A percentile compares a stretch with the other conserved stretches of the same genome.
Evolutionary conservation across 192 early-diverging fungal genomes (phyloP).

Genomic region (Entomortierella chlamydospora): DNA sequence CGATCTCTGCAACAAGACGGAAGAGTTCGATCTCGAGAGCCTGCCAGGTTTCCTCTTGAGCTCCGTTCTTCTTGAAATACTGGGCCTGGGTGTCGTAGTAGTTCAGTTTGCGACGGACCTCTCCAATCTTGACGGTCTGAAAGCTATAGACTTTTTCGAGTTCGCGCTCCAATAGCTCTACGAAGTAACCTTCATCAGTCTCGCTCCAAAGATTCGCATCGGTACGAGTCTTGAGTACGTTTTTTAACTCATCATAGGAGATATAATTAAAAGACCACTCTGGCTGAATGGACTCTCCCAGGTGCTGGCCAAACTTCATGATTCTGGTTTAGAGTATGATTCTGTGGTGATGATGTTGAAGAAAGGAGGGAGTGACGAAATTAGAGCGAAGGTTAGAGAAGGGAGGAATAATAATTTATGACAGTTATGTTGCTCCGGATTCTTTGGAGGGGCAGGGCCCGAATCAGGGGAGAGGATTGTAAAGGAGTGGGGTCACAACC

Average conservation of each 20-base stretch:
- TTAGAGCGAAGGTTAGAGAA: too few relatives aligned
- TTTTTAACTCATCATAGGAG: slow-evolving; percentile 39
- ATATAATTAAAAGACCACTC: slow-evolving; percentile 50
- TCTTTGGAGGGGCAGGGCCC: too few relatives aligned
- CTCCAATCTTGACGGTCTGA: slow-evolving; percentile 38
- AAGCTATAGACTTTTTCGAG: slow-evolving; percentile 80
- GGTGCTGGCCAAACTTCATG: slow-evolving; percentile 45
- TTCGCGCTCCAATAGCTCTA: slow-evolving; percentile 87
- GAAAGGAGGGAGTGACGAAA: too few relatives aligned
- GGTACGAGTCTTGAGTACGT: slow-evolving; percentile 31
- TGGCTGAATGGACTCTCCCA: slow-evolving; percentile 32
- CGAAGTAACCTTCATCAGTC: slow-evolving; percentile 64
- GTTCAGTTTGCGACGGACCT: slow-evolving; percentile 29
- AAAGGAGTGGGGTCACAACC: background rate
- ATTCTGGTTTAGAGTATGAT: background rate
- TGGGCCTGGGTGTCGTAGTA: slow-evolving; percentile 67
- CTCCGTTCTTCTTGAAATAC: slow-evolving; percentile 80
- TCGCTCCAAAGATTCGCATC: slow-evolving; percentile 13
- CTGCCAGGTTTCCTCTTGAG: slow-evolving; percentile 77
- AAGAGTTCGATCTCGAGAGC: slow-evolving; percentile 80
- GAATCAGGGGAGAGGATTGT: background rate
- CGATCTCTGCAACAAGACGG: slow-evolving; percentile 78
- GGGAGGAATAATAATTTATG: too few relatives aligned
- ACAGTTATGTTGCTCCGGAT: too few relatives aligned
- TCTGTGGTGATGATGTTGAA: too few relatives aligned